These are phyloP conservation scores for Ploettnerulaceae sp. DNA, from an alignment of 2,329 filamentous ascomycete genomes.

Conservation along the genomic window DNA sequence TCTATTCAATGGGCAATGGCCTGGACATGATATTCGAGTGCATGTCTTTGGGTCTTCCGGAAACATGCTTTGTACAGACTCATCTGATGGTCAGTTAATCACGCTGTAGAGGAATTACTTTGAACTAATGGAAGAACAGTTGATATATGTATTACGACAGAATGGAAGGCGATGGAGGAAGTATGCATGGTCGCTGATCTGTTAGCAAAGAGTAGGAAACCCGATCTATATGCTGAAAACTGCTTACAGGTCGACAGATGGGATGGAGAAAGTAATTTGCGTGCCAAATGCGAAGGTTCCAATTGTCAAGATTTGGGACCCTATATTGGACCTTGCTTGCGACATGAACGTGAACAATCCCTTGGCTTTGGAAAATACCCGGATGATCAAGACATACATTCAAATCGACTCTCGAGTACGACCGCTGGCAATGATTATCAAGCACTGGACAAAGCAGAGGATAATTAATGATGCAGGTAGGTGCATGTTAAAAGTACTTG, in stretches of 20 bases:
- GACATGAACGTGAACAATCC: constrained; percentile 99
- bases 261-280: constrained; percentile 95
- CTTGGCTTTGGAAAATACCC: constrained; percentile 87
- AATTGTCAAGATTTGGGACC: constrained; percentile 98
- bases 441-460: constrained; percentile 91
- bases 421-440: constrained; percentile 92
- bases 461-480: constrained; percentile 94
- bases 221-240: not conserved
- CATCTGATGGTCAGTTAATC: constrained; percentile 76
- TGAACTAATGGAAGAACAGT: constrained; percentile 48
- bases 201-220: constrained; percentile 69
- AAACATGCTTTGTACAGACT: constrained; percentile 88
- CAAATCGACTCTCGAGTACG: constrained; percentile 87
- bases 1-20: constrained; percentile 87
- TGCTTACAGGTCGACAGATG: constrained; percentile 55
- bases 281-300: constrained; percentile 93
- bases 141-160: constrained; percentile 94
- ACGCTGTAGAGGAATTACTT: not conserved
- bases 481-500: constrained; percentile 34
- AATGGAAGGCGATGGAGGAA: constrained; percentile 79
- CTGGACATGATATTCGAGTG: constrained; percentile 81
- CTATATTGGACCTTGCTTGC: constrained; percentile 80
- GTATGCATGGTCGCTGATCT: constrained; percentile 89
- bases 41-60: constrained; percentile 98
- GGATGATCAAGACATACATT: constrained; percentile 97